Percentiles rank a stretch among this genome's conserved stretches.
phyloP scores from a whole-genome alignment of 495 filamentous ascomycete genomes.

The Barbatosphaeria neglecta region DNA sequence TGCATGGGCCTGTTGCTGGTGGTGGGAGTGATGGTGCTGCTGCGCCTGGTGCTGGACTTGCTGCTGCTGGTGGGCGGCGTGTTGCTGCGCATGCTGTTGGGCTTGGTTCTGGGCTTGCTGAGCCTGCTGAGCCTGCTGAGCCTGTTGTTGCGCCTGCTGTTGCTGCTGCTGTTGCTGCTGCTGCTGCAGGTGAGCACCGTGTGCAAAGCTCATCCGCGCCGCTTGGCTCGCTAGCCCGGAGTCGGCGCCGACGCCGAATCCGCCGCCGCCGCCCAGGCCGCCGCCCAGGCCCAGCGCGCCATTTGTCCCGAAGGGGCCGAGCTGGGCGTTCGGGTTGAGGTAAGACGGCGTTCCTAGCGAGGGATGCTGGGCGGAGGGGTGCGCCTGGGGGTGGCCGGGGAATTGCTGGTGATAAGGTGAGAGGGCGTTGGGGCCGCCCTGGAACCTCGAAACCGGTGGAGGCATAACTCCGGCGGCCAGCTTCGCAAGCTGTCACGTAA shows the following conservation, averaged over 20 bases:
- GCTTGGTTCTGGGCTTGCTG: neutral
- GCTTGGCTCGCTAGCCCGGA: constrained; percentile 83
- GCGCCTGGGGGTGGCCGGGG: constrained; percentile 26
- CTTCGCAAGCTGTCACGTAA: neutral
- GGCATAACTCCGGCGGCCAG: constrained; percentile 9
- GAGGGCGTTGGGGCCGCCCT: constrained; percentile 21
- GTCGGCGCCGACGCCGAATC: constrained; percentile 52
- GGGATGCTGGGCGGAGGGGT: constrained; percentile 28
- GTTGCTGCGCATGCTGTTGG: constrained; percentile 11
- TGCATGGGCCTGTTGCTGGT: constrained; percentile 39
- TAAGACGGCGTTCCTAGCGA: constrained; percentile 25
- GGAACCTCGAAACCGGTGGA: constrained; percentile 21
- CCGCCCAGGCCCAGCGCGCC: constrained; percentile 49
- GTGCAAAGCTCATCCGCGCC: constrained; percentile 73
- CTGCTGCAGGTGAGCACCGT: constrained; percentile 64
- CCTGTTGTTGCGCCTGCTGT: neutral
- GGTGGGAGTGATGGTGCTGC: constrained; percentile 13
- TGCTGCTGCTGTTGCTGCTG: constrained; percentile 27
- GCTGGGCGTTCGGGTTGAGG: constrained; percentile 51
- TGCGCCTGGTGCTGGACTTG: constrained; percentile 11
- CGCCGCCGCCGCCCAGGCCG: constrained; percentile 27
- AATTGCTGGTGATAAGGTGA: constrained; percentile 37
- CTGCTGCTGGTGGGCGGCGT: too few species aligned
- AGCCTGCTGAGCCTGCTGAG: neutral
- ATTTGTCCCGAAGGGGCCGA: constrained; percentile 54